Evolutionary conservation across 208 protist genomes (phyloP), one percentile per base, ranked within the genome.

Genomic region (Trypanosoma scelopori): DNA sequence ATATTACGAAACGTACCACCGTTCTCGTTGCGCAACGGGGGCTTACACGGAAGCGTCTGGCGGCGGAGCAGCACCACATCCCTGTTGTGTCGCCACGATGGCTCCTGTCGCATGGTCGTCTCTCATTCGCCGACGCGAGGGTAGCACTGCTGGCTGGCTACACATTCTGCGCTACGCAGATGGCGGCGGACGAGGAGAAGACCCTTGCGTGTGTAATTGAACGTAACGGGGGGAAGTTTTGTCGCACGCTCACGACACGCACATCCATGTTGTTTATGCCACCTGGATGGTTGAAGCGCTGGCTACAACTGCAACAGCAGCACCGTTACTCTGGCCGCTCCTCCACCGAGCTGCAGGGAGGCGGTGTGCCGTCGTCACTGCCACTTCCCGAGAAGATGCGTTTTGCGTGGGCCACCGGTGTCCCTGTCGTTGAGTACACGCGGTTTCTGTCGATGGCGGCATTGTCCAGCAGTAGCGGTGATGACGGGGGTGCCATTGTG

Each of bases 101-200:
- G 82, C 51, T 94, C 12, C 45, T 50, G 20, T 59, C 63, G 1
- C 45, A 65, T 52, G 69, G 63, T 0, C 37, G 55, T 16, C 23
- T 74, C 15, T 3, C 62, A 20, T 56, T 70, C n/a, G 35, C 15
- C 15, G 56, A 42, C 1, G 82, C 49, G 30, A 63, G 68, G 15
- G 74, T 92, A 13, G 79, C 82, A 32, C 77, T 62, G 47, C 74
- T 95, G 47, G 52, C 71, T 46, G 84, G 87, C 25, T 95, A 95
- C 56, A 57, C 61, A 12, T 88, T 95, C 59, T 85, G 71, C 45
- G 61, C 78, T 0, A 84, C 84, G 15, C 71, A 77, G 5, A 60
- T 93, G 43, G 46, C 66, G 1, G 56, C 41, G 11, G 55, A 71
- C 5, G 84, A 95, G 61, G 75, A 75, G 46, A 49, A 66, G 18